phyloP scores from a whole-genome alignment of 441 rosid genomes.

The Metrosideros polymorpha region DNA sequence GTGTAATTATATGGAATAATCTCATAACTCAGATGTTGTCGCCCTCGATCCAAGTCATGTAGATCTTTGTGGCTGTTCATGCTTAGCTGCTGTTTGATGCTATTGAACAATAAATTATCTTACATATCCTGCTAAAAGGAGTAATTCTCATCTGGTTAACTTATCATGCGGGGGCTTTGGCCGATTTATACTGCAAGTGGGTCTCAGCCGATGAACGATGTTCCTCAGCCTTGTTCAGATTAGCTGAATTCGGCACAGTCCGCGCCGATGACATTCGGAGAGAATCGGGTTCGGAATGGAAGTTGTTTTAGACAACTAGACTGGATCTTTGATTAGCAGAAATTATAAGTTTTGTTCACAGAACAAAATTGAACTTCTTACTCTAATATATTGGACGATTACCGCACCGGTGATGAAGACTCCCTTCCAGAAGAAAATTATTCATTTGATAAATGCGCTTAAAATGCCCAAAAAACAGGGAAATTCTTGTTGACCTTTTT shows the following conservation, averaged over 20 bases:
- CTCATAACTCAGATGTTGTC: neutral
- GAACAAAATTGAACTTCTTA: too few species aligned
- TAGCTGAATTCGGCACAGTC: neutral
- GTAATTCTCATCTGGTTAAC: neutral
- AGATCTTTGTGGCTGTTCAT: neutral
- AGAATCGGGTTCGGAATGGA: neutral
- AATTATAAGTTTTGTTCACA: neutral
- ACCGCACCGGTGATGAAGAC: neutral
- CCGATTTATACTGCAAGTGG: too few species aligned
- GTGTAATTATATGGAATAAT: neutral
- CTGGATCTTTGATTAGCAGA: neutral
- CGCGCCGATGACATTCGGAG: neutral
- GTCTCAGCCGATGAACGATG: neutral
- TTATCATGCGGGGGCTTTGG: neutral
- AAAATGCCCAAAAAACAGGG: too few species aligned
- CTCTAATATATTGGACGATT: too few species aligned
- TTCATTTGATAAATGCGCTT: too few species aligned
- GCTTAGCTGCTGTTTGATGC: neutral
- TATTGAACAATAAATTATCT: neutral
- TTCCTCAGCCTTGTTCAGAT: neutral
- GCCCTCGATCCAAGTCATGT: neutral
- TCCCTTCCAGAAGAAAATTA: neutral
- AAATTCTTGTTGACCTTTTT: too few species aligned
- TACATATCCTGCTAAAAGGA: neutral
- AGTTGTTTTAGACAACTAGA: neutral